Conservation (phyloP, 192 early-diverging fungal genomes). For the Linnemannia zychae region DNA sequence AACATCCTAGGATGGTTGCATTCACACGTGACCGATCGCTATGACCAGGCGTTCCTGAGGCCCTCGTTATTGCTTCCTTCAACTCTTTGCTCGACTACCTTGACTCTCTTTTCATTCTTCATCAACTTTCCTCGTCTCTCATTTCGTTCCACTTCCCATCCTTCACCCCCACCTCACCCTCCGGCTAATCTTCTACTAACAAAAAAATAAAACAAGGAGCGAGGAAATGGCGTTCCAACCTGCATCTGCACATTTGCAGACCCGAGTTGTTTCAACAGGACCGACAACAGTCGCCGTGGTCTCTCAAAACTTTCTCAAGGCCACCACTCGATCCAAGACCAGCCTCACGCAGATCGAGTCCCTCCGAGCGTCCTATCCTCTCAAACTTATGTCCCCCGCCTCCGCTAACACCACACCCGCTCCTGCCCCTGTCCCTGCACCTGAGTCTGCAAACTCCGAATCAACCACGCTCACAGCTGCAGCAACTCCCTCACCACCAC, state of each 20-base stretch:
- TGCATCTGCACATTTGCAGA: slow-evolving; percentile 33
- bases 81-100: background rate
- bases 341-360: slow-evolving; percentile 54
- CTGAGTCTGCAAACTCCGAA: background rate
- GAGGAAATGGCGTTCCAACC: slow-evolving; percentile 43
- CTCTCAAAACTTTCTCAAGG: slow-evolving; percentile 49
- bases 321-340: slow-evolving; percentile 40
- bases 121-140: background rate
- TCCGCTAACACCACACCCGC: slow-evolving; percentile 25
- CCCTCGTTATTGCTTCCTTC: background rate
- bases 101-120: background rate
- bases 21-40: background rate
- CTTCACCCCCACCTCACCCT: background rate
- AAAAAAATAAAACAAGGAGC: background rate
- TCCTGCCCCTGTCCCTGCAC: background rate
- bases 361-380: slow-evolving; percentile 44
- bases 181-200: background rate
- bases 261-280: slow-evolving; percentile 41
- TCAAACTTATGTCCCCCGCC: slow-evolving; percentile 49
- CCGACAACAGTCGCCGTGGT: slow-evolving; percentile 40
- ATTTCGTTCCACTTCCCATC: background rate
- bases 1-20: background rate
- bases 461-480: background rate
- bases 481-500: slow-evolving; percentile 18
- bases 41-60: background rate